Evolutionary conservation across 163 green algal species (phyloP), one percentile per base, ranked within the genome.

Genomic region (Prototheca wickerhamii): DNA sequence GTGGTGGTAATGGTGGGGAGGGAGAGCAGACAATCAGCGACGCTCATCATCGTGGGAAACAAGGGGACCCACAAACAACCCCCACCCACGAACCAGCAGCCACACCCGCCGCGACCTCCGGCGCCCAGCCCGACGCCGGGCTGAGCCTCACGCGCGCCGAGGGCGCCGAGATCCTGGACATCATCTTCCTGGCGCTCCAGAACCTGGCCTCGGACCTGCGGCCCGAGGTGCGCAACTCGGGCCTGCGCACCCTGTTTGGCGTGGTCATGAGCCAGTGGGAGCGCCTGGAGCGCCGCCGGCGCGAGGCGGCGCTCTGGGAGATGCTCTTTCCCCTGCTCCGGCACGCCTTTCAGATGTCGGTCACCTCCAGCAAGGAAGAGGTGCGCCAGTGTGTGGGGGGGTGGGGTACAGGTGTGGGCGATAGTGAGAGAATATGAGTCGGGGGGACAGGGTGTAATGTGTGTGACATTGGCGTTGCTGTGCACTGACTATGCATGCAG

Each of bases 211-310:
- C 73, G 42, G 89, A 96, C 65, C 42, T 40, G 7, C 73, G 88
- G 29, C 88, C 87, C n/a, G 83, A 93, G 74, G 82, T 92, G 6
- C 82, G 88, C 68, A 96, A 96, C 77, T 87, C 79, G 42, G 87
- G 72, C 17, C 77, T 91, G 35, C 78, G 89, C 58, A 95, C 89
- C 4, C 76, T 96, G 23, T 94, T 93, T 73, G 68, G 86, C 21
- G 82, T 90, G 44, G 79, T 96, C 18, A 76, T 84, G 51, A 81
- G 75, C 59, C 81, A 89, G 37, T 85, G 85, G 20, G 60, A 51
- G 4, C 71, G 71, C 17, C 69, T 92, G 51, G 76, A 73, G 6
- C 59, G 59, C 7, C 58, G 51, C 4, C 59, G 76, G 2, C 94
- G 86, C 88, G 75, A 86, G 15, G 72, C 86, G 54, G 86, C 77